Base-by-base conservation (phyloP, 2,329 filamentous ascomycete species). In the Xylaria sp. region DNA sequence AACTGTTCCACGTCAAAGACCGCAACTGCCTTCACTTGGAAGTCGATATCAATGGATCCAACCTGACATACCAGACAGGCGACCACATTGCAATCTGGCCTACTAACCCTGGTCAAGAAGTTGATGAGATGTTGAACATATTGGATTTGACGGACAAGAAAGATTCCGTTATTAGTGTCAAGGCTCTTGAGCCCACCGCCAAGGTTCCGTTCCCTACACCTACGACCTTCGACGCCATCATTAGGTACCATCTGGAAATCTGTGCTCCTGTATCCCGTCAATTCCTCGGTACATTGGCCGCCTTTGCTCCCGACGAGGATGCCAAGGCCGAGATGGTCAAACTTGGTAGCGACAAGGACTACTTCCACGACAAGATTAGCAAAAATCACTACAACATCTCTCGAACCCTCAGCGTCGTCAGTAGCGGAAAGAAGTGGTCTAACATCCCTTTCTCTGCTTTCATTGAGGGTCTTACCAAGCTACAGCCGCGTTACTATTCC, bases 31-130 rank as follows among this genome's bases (percentile, higher is more conserved):
- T 99, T 73, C 97, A 99, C 82, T 90, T 98, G 88, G 97, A 99
- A 81, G 90, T 99, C 72, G 93, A 97, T 79, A 89, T 99, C 75
- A 92, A 91, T 76, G 93, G 90, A 75, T 97, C 94, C 62, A 97
- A 97, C 80, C 85, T 99, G 71, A 90, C 88, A 53, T 99, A 99
- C 84, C 93, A 97, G 76, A 99, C 96, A 61, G 96, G 96, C 79
- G 97, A 99, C 79, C 97, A 99, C 81, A 92, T 99, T 78, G 96
- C 96, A 50, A 84, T 99, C 76, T 99, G 97, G 97, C 96, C 97
- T 44, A 97, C 93, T 60, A 99, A 99, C 81, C 86, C 96, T 67
- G 96, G 96, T 66, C 90, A 89, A 72, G 95, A 98, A 81, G 95
- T 98, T 54, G 93, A 98, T 77, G 90, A 93, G 63, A 94, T 99